A percentile compares a stretch with the other conserved stretches of the same genome.
These are phyloP conservation scores for Pisolithus orientalis DNA, from an alignment of 768 basidiomycete genomes.

Conservation along the genomic window DNA sequence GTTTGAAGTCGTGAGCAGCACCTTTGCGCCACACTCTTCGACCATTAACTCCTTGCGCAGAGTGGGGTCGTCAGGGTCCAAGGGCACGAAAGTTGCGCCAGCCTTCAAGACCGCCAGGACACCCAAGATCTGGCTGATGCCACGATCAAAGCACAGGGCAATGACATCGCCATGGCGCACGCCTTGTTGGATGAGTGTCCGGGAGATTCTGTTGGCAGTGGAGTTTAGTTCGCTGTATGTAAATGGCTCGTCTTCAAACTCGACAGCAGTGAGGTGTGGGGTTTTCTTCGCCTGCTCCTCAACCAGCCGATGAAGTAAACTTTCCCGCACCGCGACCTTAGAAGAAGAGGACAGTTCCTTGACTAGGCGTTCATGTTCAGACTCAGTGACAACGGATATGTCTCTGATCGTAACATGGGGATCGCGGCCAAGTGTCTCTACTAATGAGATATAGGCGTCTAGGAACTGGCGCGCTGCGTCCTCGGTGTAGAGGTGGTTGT, in stretches of 20 bases:
- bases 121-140: conserved; percentile 22
- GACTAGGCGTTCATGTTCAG: conserved; percentile 13
- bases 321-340: conserved; percentile 10
- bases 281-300: conserved; percentile 13
- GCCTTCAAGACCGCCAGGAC: conserved; percentile 29
- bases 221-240: conserved; percentile 28
- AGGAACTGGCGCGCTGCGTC: conserved; percentile 24
- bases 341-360: conserved; percentile 20
- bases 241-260: conserved; percentile 23
- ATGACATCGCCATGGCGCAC: conserved; percentile 20
- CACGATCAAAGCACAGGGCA: conserved; percentile 25
- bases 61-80: conserved; percentile 25
- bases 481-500: conserved; percentile 24
- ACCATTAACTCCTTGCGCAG: conserved; percentile 24
- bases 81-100: conserved; percentile 20
- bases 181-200: conserved; percentile 19
- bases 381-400: conserved; percentile 8
- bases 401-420: conserved; percentile 8
- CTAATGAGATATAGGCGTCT: conserved; percentile 23
- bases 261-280: conserved; percentile 16
- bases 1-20: conserved; percentile 21
- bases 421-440: conserved; percentile 16
- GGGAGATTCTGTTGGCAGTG: conserved; percentile 28
- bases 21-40: conserved; percentile 19
- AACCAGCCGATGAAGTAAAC: conserved; percentile 6